Evolutionary conservation across 2,329 filamentous ascomycete species (phyloP).

Genomic region (Penicillium sp.): DNA sequence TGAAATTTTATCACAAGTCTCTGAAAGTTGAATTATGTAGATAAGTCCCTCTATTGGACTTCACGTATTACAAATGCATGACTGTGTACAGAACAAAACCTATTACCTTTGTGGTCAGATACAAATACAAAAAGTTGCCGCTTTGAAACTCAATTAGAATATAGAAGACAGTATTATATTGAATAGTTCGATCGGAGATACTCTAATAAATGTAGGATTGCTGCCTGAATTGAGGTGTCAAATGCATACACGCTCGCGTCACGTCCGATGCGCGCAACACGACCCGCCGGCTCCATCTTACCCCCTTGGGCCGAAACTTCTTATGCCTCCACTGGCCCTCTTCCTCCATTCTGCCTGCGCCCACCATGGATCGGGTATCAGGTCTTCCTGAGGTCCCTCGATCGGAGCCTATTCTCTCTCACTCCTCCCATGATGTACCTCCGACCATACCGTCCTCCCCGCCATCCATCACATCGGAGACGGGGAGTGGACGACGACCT

Average conservation of each 20-base stretch:
- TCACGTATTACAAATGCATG: too few relatives aligned
- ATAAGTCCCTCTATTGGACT: too few relatives aligned
- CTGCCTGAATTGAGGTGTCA: constrained; percentile 7
- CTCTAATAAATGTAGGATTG: constrained; percentile 1
- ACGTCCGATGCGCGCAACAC: constrained; percentile 24
- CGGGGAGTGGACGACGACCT: constrained; percentile 33
- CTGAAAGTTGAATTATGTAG: too few relatives aligned
- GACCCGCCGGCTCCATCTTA: constrained; percentile 21
- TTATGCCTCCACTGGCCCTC: constrained; percentile 12
- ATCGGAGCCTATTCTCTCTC: constrained; percentile 33
- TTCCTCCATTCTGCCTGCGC: constrained; percentile 14
- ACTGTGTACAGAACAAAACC: too few relatives aligned
- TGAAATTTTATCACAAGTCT: too few relatives aligned
- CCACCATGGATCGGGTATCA: constrained; percentile 30
- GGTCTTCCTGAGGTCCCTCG: constrained; percentile 31
- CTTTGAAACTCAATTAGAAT: too few relatives aligned
- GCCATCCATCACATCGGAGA: constrained; percentile 38
- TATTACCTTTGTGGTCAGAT: too few relatives aligned
- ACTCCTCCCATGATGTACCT: constrained; percentile 24
- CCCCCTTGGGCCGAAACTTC: constrained; percentile 19
- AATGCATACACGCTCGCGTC: constrained; percentile 19
- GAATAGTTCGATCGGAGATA: too few relatives aligned
- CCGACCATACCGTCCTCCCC: constrained; percentile 37
- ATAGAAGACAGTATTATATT: too few relatives aligned
- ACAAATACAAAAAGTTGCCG: too few relatives aligned